Conservation (phyloP, 2,329 filamentous ascomycete species). For the Botryosphaeria dothidea region DNA sequence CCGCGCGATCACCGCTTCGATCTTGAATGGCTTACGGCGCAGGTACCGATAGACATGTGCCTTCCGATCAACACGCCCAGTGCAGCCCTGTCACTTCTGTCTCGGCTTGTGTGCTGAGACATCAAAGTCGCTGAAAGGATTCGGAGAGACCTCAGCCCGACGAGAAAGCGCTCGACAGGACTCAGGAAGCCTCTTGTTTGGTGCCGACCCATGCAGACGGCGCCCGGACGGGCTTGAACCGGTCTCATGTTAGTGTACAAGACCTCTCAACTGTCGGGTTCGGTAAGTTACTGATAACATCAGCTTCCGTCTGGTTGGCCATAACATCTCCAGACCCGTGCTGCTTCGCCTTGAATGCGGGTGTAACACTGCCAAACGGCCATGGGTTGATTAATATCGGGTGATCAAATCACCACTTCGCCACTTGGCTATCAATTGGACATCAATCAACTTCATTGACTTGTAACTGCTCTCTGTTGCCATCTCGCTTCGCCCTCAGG, state of each 20-base stretch:
- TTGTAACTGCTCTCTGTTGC: not conserved
- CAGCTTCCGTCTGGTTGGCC: not conserved
- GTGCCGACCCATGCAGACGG: not conserved
- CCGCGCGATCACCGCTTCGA: constrained; percentile 8
- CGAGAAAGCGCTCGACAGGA: no score
- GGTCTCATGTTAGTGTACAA: not conserved
- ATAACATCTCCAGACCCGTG: not conserved
- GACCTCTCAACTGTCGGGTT: not conserved
- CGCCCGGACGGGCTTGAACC: not conserved
- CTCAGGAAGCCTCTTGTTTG: not conserved
- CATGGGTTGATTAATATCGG: not conserved
- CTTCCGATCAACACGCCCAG: not conserved
- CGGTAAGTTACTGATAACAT: not conserved
- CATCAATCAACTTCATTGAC: not conserved
- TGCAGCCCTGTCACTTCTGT: no score
- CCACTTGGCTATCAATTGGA: not conserved
- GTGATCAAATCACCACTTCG: not conserved
- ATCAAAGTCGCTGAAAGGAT: not conserved
- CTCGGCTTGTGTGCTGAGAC: no score
- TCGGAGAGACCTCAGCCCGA: not conserved
- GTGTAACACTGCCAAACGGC: not conserved
- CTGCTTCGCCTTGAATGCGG: not conserved
- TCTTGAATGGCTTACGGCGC: not conserved
- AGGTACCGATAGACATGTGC: not conserved
- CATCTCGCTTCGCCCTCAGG: not conserved